phyloP scores from a whole-genome alignment of 768 basidiomycete species.

The Pilatotrama ljubarskyi region DNA sequence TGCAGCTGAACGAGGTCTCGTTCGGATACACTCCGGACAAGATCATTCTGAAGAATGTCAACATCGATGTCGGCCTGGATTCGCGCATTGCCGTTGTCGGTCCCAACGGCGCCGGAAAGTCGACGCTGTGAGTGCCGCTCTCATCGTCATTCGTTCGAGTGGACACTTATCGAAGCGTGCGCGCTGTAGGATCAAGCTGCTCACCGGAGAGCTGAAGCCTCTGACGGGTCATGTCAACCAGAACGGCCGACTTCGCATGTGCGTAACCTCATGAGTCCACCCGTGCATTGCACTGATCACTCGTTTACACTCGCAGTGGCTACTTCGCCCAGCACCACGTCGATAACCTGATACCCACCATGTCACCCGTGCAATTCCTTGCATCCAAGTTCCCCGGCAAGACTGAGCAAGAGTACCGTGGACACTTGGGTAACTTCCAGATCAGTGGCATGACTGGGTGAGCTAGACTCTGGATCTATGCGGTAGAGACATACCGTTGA shows the following conservation, averaged over 20 bases:
- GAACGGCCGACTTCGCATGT: conserved; percentile 92
- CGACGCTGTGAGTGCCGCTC: conserved; percentile 66
- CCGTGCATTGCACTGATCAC: neutral
- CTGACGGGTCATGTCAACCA: conserved; percentile 78
- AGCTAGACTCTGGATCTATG: conserved; percentile 15
- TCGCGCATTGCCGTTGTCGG: conserved; percentile 95
- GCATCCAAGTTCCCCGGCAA: conserved; percentile 91
- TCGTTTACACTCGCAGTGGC: conserved; percentile 47
- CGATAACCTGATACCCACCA: conserved; percentile 77
- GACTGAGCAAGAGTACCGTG: conserved; percentile 93
- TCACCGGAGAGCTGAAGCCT: conserved; percentile 82
- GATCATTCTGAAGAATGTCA: conserved; percentile 71
- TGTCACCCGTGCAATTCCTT: conserved; percentile 94
- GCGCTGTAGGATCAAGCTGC: conserved; percentile 79
- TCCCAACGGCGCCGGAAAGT: conserved; percentile 95
- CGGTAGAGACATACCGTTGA: neutral
- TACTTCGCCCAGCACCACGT: conserved; percentile 98
- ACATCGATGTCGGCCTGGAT: conserved; percentile 93
- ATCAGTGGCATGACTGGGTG: conserved; percentile 95
- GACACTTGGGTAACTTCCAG: conserved; percentile 96
- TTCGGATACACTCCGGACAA: conserved; percentile 87
- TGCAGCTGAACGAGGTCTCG: conserved; percentile 88
- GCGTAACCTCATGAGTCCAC: conserved; percentile 29
- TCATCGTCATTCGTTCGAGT: neutral
- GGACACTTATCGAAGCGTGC: neutral